Evolutionary conservation across 768 basidiomycete species (phyloP).

Genomic region (Serendipita sp.): DNA sequence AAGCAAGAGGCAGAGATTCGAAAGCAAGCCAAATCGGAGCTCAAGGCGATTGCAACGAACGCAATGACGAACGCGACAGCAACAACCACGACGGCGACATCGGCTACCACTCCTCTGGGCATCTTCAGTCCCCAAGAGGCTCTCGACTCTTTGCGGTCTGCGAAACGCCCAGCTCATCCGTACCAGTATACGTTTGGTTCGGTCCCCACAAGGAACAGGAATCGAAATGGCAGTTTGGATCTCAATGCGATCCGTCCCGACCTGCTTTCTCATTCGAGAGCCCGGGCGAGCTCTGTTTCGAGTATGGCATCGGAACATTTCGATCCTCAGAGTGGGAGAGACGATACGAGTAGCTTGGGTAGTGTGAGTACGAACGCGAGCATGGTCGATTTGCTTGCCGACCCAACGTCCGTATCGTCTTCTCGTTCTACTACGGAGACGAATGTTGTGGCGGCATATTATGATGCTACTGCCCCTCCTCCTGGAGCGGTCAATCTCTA

Average conservation of each 20-base stretch:
- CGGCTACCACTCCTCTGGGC: neutral
- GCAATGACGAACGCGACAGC: neutral
- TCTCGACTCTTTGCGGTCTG: neutral
- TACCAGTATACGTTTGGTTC: neutral
- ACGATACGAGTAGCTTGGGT: neutral
- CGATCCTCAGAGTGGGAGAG: neutral
- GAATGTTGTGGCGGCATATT: neutral
- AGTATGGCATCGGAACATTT: neutral
- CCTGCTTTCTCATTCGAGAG: neutral
- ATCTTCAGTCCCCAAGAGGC: neutral
- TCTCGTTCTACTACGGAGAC: no score
- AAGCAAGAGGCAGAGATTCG: neutral
- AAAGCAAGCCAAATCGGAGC: neutral
- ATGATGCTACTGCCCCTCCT: neutral
- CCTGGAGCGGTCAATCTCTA: neutral
- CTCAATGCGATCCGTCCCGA: neutral
- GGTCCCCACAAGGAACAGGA: neutral
- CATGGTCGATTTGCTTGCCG: neutral
- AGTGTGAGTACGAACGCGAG: neutral
- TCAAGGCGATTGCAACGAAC: neutral
- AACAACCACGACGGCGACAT: neutral
- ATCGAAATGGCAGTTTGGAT: conserved; percentile 1
- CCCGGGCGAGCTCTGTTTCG: neutral
- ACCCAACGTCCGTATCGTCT: neutral
- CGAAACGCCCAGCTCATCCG: neutral